Conservation (phyloP, 2,329 filamentous ascomycete genomes). For the Calcarisporium arbuscula region DNA sequence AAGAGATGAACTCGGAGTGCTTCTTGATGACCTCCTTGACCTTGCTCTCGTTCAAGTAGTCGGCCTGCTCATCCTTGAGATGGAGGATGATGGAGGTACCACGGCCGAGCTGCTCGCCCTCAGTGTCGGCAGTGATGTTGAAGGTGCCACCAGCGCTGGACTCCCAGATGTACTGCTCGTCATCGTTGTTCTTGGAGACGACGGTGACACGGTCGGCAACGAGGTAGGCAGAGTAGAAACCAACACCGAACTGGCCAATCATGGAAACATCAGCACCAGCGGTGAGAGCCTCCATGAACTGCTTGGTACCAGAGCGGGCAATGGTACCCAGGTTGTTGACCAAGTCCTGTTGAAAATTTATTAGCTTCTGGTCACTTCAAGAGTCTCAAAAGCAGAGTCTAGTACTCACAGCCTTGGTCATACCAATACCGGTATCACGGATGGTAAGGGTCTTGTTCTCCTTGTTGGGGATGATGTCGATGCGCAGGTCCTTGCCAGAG, state of each 20-base stretch:
- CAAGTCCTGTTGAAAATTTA: conserved; percentile 58
- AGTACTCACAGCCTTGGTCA: conserved; percentile 95
- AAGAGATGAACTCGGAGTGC: conserved; percentile 99
- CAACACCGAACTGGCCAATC: conserved; percentile 99
- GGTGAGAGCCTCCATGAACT: conserved; percentile 99
- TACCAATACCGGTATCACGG: conserved; percentile 97
- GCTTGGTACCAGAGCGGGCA: conserved; percentile 97
- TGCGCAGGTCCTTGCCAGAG: conserved; percentile 92
- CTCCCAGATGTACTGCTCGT: conserved; percentile 99
- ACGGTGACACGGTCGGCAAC: conserved; percentile 95
- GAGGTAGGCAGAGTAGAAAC: conserved; percentile 99
- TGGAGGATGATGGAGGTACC: conserved; percentile 98
- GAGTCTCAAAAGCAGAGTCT: background rate
- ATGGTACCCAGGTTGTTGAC: conserved; percentile 99
- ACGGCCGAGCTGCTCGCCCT: conserved; percentile 84
- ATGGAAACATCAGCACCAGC: conserved; percentile 99
- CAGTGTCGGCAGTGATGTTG: conserved; percentile 83
- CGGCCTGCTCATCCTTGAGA: conserved; percentile 97
- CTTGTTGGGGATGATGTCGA: conserved; percentile 98
- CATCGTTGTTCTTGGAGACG: conserved; percentile 98
- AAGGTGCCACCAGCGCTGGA: conserved; percentile 96
- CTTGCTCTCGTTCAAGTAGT: conserved; percentile 98
- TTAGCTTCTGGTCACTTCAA: background rate
- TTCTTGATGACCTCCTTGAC: conserved; percentile 99
- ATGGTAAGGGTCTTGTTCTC: conserved; percentile 96